Evolutionary conservation across 768 basidiomycete genomes (phyloP), one percentile per base, ranked within the genome.

Genomic region (Trametes villosa): DNA sequence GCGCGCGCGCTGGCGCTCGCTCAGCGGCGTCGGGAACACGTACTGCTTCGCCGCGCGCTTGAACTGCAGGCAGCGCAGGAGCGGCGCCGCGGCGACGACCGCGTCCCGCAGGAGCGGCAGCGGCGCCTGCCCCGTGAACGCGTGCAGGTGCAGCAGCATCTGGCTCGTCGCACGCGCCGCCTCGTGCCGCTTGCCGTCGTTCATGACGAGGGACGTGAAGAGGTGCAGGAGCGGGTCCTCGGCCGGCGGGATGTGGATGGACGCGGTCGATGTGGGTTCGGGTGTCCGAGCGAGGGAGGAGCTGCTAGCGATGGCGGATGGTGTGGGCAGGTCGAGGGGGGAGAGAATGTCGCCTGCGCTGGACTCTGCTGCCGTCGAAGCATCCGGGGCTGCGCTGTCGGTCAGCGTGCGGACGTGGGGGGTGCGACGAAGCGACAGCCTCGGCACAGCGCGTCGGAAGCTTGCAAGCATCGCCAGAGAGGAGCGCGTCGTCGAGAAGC

Each of bases 41-140:
- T 86, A 71, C n/a, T 76, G 80, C 75, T 94, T 94, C 18, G 86
- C 83, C 2, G 85, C 84, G 47, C 79, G 78, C 53, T 84, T 84
- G 65, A 85, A 81, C 29, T 81, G 83, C 60, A 85, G 69, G 48
- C 78, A 78, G 26, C 86, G 81, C 27, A 96, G 85, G 1, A 86
- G 84, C 1, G 96, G 96, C 4, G 91, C 81, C 2, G 85, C 87
- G 2, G 80, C 69, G 24, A 82, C 68, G 51, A 97, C 76, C 0
- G 94, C 95, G 68, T 86, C 74, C 38, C 87, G 86, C 4, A 97
- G 76, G 64, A 96, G 83, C 18, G 91, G 91, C 33, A 94, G 77
- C 0, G 94, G 90, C n/a, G 87, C 85, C 8, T 86, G 83, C 54
- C 87, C 81, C 17, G 93, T 96, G 59, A 89, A 77, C 11, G 86